Base-by-base conservation (phyloP, 495 filamentous ascomycete species). In the Annulohypoxylon nitens region DNA sequence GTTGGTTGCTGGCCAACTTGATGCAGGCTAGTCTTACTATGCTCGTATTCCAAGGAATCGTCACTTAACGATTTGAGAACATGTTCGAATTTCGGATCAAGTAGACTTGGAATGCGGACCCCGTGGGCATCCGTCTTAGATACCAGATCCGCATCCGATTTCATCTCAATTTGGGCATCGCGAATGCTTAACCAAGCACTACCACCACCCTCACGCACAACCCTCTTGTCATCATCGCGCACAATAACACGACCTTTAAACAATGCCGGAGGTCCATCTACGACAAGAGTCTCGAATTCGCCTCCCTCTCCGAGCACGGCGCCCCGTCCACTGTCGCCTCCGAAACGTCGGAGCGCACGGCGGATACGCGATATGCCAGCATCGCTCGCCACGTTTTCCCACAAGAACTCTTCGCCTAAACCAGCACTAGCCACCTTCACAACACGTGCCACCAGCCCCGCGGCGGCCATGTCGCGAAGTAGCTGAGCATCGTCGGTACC, bases 361-460 rank as follows among this genome's bases (percentile, higher is more conserved):
- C 83, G 83, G 33, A 97, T 74, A 58, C 84, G 83, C 51, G 77
- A 80, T 69, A 90, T 83, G 7, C 87, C 82, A 30, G 55, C 72
- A 1, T 79, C 68, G 71, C 86, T 88, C 4, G 86, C 82, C 33
- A 98, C 91, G 83, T 97, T 90, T 74, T 86, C 87, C 95, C 96
- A 97, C 9, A 99, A 81, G 75, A 93, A 91, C 41, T 81, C 85
- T 64, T 93, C 92, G 75, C 94, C 92, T 68, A 99, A 82, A 1
- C 96, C 96, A 12, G 93, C 94, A 47, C 92, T 95, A 39, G 97
- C 94, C 53, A 97, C 93, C 80, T 99, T 99, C 81, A 99, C 89
- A 68, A 98, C 92, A 63, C 94, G 85, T 5, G 94, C 91, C 73
- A 97, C 93, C 43, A 96, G 86, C 6, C 92, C 91, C 3, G 88